These are phyloP conservation scores for Triglochin maritima DNA, from an alignment of 106 monocot species.

Conservation along the genomic window DNA sequence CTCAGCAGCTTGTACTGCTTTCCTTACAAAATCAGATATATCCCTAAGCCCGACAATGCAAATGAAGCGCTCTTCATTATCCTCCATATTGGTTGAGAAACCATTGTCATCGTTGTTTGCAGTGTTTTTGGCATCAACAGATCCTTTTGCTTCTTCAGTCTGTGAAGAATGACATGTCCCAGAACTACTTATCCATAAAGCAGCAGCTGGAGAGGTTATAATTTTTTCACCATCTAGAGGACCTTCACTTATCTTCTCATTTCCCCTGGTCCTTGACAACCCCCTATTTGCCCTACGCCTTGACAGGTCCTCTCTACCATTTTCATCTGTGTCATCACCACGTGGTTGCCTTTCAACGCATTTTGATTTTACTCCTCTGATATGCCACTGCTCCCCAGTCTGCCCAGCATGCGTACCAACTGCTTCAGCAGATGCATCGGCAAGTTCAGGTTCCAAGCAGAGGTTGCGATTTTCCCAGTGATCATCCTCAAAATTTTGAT, in stretches of 20 bases:
- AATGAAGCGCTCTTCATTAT: conserved; percentile 60
- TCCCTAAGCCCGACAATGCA: conserved; percentile 68
- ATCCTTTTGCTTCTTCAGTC: conserved; percentile 36
- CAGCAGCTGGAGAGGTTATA: conserved; percentile 35
- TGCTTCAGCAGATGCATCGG: conserved; percentile 37
- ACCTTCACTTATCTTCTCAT: conserved; percentile 42
- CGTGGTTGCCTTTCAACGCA: conserved; percentile 20
- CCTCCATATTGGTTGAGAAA: conserved; percentile 10
- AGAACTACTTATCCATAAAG: conserved; percentile 17
- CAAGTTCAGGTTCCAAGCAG: conserved; percentile 32
- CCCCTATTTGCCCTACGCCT: conserved; percentile 43
- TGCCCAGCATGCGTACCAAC: conserved; percentile 37
- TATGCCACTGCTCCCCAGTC: conserved; percentile 27
- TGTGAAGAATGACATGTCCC: conserved; percentile 26
- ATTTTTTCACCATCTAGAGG: conserved; percentile 45
- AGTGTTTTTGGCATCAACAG: conserved; percentile 23
- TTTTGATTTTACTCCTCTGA: conserved; percentile 34
- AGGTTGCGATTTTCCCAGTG: conserved; percentile 26
- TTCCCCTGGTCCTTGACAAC: conserved; percentile 42
- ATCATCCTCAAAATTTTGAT: conserved; percentile 27
- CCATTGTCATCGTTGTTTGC: conserved; percentile 14
- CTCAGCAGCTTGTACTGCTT: conserved; percentile 82
- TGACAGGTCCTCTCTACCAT: conserved; percentile 38
- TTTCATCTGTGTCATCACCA: conserved; percentile 50
- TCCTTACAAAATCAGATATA: conserved; percentile 75